Evolutionary conservation across 1,284 basidiomycete species (phyloP).

Genomic region (Apiotrichum porosum): DNA sequence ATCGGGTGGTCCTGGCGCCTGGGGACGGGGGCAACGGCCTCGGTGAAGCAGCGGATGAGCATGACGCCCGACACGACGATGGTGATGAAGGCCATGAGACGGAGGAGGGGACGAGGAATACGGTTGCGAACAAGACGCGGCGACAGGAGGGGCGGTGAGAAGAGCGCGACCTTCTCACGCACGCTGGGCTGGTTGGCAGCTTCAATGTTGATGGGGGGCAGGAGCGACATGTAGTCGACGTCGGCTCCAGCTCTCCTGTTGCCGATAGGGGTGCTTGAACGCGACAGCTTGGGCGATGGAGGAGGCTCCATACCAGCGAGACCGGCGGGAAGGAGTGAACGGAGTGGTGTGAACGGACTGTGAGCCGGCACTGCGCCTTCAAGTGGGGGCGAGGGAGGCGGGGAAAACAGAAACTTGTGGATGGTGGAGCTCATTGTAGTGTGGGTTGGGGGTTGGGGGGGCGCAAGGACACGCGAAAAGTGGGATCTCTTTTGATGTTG

Average conservation of each 20-base stretch:
- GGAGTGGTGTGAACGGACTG: constrained; percentile 23
- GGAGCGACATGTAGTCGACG: background rate
- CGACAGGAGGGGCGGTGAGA: constrained; percentile 1
- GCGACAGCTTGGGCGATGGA: background rate
- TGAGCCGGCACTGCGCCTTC: background rate
- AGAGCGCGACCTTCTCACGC: background rate
- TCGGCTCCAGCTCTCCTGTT: too few species aligned
- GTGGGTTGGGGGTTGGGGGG: background rate
- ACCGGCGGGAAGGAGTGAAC: constrained; percentile 17
- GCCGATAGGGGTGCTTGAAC: background rate
- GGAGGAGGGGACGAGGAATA: constrained; percentile 35
- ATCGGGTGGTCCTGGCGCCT: background rate
- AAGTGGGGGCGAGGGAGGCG: constrained; percentile 37
- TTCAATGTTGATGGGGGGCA: constrained; percentile 7
- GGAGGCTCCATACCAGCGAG: background rate
- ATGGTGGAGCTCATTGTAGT: constrained; percentile 40
- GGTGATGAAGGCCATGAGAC: constrained; percentile 26
- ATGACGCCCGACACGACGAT: constrained; percentile 25
- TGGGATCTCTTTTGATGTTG: too few species aligned
- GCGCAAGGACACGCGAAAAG: too few species aligned
- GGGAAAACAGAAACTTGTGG: constrained; percentile 45
- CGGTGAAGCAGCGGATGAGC: constrained; percentile 6
- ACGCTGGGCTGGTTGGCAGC: constrained; percentile 2
- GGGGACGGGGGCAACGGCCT: background rate
- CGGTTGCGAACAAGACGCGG: constrained; percentile 2